Evolutionary conservation across 176 grass and related monocot species (phyloP), one percentile per base, ranked within the genome.

Genomic region (Echinochloa phyllopogon): DNA sequence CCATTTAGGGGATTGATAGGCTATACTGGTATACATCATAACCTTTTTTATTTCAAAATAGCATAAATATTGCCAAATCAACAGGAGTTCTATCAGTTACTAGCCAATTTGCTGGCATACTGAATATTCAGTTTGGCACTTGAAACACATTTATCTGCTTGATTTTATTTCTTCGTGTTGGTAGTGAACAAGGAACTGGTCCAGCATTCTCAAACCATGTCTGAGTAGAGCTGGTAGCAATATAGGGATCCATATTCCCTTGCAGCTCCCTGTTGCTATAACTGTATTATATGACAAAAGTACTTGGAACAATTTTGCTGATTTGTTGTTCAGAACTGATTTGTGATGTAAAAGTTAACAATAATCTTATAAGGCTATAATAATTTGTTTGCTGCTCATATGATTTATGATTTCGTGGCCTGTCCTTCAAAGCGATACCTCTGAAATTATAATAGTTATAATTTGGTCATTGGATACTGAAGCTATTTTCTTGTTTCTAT

Each of bases 401-500:
- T 18, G 40, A 25, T 80, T 20, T 7, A 69, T 82, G 45, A 57
- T 74, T 29, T 61, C 65, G 58, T 25, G 21, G 33, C 42, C 29
- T 63, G 10, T 73, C 59, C 62, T 81, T 16, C 48, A 69, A 66
- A 21, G 17, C 16, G 12, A 21, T 69, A 60, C 7, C n/a, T 66
- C 27, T 57, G 2, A 41, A 69, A 39, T 68, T 72, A 15, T 81
- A 61, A 21, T 67, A 49, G 21, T 41, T 50, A 23, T 44, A 50
- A 33, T 58, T 86, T 6, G 57, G 15, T 71, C 61, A 53, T 76
- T 84, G 25, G 44, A 69, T 67, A 68, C 49, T 88, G 42, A 93
- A 84, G 41, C 85, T 66, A 4, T 61, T 88, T 84, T 45, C 48
- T 21, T 63, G 24, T 50, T 45, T 79, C 21, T 33, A 20, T 48